Percentiles rank a stretch among this genome's conserved stretches.
Conservation (phyloP, 2,329 filamentous ascomycete genomes). For the Pseudocercospora musae region DNA sequence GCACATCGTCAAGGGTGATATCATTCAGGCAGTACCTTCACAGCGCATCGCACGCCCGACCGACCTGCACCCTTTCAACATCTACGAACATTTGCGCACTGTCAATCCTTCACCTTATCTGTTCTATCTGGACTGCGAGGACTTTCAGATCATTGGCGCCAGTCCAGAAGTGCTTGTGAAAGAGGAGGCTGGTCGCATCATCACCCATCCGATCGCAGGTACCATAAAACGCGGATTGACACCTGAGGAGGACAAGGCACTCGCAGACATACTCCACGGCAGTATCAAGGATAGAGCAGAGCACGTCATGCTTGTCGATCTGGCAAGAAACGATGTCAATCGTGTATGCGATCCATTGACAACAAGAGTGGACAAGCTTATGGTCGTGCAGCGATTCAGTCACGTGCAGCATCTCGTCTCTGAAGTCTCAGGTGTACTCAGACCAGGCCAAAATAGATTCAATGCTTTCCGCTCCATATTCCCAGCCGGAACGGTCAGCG, state of each 20-base stretch:
- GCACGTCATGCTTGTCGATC: constrained; percentile 96
- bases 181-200: constrained; percentile 76
- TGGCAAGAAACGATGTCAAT: constrained; percentile 95
- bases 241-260: constrained; percentile 72
- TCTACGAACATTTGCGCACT: constrained; percentile 93
- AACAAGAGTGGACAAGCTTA: constrained; percentile 86
- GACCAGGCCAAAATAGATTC: constrained; percentile 80
- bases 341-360: constrained; percentile 87
- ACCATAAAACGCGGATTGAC: constrained; percentile 85
- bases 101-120: constrained; percentile 97
- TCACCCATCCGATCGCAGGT: constrained; percentile 95
- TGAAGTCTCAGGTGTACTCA: constrained; percentile 87
- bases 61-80: constrained; percentile 91
- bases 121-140: constrained; percentile 88
- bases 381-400: constrained; percentile 92
- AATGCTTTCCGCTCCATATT: constrained; percentile 94
- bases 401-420: constrained; percentile 97
- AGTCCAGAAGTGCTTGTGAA: constrained; percentile 94
- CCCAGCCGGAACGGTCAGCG: constrained; percentile 91
- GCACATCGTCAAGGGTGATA: constrained; percentile 88
- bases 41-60: constrained; percentile 90
- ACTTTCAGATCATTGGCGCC: constrained; percentile 93
- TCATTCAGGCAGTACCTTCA: constrained; percentile 95
- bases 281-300: constrained; percentile 90
- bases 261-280: constrained; percentile 71